Evolutionary conservation across 2,329 filamentous ascomycete species (phyloP).

Genomic region (Calonectria pteridis): DNA sequence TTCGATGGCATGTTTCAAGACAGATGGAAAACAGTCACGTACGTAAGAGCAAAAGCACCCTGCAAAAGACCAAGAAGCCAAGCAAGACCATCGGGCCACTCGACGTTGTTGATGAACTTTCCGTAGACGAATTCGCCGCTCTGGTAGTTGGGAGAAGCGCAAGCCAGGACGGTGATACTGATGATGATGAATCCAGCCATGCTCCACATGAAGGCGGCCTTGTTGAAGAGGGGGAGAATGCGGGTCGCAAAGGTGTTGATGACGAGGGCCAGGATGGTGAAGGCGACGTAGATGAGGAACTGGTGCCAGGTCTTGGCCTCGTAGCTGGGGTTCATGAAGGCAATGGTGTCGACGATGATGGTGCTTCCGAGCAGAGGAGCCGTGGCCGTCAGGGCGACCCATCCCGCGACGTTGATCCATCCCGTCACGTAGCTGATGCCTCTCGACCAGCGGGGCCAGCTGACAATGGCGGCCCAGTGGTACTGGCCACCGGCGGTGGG

Average conservation of each 20-base stretch:
- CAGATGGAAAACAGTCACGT: background rate
- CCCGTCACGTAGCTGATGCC: constrained; percentile 78
- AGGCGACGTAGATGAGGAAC: constrained; percentile 78
- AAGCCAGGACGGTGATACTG: constrained; percentile 76
- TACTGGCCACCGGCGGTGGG: constrained; percentile 73
- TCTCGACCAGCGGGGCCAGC: constrained; percentile 70
- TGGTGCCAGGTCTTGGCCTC: constrained; percentile 75
- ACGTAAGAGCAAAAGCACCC: constrained; percentile 62
- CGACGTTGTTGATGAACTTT: constrained; percentile 75
- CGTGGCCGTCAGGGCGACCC: constrained; percentile 77
- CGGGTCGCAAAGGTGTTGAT: constrained; percentile 73
- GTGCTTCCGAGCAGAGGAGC: constrained; percentile 76
- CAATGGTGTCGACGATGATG: constrained; percentile 74
- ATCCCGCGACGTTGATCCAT: constrained; percentile 80
- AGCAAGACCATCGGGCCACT: constrained; percentile 76
- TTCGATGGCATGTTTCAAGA: background rate
- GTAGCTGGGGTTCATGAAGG: constrained; percentile 70
- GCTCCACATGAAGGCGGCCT: constrained; percentile 79
- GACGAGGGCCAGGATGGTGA: constrained; percentile 70
- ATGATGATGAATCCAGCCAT: constrained; percentile 77
- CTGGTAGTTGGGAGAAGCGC: constrained; percentile 74
- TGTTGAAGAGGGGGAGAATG: constrained; percentile 74
- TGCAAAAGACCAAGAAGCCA: constrained; percentile 69
- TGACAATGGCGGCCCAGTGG: constrained; percentile 77
- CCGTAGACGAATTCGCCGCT: constrained; percentile 74